phyloP scores from a whole-genome alignment of 805 yeast genomes.

The Metschnikowia koreensis region DNA sequence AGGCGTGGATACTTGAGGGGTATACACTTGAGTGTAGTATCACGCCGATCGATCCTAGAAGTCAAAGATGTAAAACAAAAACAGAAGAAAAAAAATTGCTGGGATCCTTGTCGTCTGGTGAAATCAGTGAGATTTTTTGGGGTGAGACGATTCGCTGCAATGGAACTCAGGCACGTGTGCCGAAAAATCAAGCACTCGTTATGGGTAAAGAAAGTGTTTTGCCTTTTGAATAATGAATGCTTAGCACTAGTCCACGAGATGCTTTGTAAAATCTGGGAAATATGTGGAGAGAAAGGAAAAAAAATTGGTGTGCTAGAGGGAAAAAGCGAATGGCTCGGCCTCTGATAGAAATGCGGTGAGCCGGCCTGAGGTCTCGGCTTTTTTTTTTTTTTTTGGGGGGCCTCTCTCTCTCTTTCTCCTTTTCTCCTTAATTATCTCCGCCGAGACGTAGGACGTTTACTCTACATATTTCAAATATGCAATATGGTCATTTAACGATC shows the following conservation, averaged over 20 bases:
- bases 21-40: no score
- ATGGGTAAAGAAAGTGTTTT: neutral
- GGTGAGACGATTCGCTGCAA: neutral
- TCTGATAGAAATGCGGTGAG: neutral
- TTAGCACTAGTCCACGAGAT: neutral
- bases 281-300: neutral
- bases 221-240: no score
- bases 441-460: neutral
- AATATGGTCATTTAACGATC: no score
- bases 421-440: neutral
- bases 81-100: neutral
- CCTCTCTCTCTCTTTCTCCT: neutral
- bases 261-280: neutral
- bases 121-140: neutral
- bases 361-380: slow-evolving; percentile 4
- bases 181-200: neutral
- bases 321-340: slow-evolving; percentile 4
- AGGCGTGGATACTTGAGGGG: no score
- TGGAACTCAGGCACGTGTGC: neutral
- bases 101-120: neutral
- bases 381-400: neutral
- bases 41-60: no score
- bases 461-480: neutral
- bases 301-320: neutral
- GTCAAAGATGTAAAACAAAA: neutral